Conservation (phyloP, 139 green algal species). For the Helicosporidium sp. region DNA sequence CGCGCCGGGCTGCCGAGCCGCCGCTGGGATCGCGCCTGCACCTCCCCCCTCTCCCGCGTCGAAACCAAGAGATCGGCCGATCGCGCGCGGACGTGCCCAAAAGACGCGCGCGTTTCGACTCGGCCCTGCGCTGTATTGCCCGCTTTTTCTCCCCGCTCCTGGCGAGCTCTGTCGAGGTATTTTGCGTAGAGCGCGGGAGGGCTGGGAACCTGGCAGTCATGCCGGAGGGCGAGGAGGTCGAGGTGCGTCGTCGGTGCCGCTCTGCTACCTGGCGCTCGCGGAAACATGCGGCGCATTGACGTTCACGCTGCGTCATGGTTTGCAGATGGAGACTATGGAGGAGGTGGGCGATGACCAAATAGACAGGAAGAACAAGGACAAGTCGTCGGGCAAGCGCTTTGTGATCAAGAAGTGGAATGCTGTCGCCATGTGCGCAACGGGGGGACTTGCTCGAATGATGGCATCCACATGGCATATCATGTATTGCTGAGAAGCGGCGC, state of each 20-base stretch:
- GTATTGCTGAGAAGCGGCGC: not conserved
- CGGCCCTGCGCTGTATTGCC: too few relatives aligned
- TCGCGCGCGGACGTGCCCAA: too few relatives aligned
- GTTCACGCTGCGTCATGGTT: too few relatives aligned
- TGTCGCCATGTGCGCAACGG: slow-evolving; percentile 61
- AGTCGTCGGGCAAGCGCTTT: slow-evolving; percentile 55
- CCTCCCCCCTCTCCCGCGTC: not conserved
- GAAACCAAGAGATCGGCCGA: not conserved
- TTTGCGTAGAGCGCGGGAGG: too few relatives aligned
- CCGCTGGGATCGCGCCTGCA: too few relatives aligned
- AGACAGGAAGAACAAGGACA: slow-evolving; percentile 20
- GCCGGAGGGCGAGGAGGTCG: not conserved
- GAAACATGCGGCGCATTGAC: too few relatives aligned
- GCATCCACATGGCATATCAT: not conserved
- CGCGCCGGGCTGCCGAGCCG: too few relatives aligned
- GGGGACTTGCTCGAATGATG: not conserved
- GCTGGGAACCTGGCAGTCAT: not conserved
- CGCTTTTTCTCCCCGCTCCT: too few relatives aligned
- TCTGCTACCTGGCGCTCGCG: too few relatives aligned
- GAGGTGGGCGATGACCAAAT: slow-evolving; percentile 7
- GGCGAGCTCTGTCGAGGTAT: too few relatives aligned
- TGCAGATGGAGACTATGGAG: not conserved
- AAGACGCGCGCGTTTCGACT: too few relatives aligned
- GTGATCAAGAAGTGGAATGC: slow-evolving; percentile 97
- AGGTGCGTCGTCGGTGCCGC: not conserved